Conservation (phyloP, 176 grass and related monocot genomes). For the Elymus sibiricus region DNA sequence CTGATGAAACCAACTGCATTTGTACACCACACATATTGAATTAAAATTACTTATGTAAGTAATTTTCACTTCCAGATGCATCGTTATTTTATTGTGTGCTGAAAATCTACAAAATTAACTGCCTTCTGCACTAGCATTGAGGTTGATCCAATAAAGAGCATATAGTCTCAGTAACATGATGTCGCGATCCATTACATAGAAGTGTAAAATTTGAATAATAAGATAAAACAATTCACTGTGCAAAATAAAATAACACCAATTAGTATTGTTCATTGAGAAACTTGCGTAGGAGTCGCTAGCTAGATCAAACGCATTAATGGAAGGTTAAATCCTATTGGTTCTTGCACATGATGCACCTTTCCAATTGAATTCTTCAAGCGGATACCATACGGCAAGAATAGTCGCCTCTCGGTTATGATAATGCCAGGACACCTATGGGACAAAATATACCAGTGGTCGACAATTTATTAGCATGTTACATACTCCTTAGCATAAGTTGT, state of each 20-base stretch:
- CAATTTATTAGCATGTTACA: slow-evolving; percentile 13
- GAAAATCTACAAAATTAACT: neutral
- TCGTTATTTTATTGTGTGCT: neutral
- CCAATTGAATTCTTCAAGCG: slow-evolving; percentile 56
- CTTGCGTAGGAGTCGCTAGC: slow-evolving; percentile 29
- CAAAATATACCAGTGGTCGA: slow-evolving; percentile 29
- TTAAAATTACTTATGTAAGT: neutral
- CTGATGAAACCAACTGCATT: neutral
- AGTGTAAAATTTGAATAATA: neutral
- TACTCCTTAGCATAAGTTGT: neutral
- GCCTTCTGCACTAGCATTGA: neutral
- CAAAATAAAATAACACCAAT: neutral
- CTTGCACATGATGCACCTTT: slow-evolving; percentile 59
- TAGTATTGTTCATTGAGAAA: slow-evolving; percentile 4
- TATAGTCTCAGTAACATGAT: neutral
- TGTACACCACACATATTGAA: neutral
- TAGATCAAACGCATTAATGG: slow-evolving; percentile 68
- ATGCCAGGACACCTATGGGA: slow-evolving; percentile 2
- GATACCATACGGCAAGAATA: slow-evolving; percentile 61
- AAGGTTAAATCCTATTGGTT: slow-evolving; percentile 51
- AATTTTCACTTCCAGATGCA: neutral
- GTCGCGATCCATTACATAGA: neutral
- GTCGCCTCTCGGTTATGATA: slow-evolving; percentile 40
- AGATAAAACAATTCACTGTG: neutral
- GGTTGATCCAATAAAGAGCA: neutral